These are phyloP conservation scores for Tricholoma saponaceum DNA, from an alignment of 768 basidiomycete species.

Conservation along the genomic window DNA sequence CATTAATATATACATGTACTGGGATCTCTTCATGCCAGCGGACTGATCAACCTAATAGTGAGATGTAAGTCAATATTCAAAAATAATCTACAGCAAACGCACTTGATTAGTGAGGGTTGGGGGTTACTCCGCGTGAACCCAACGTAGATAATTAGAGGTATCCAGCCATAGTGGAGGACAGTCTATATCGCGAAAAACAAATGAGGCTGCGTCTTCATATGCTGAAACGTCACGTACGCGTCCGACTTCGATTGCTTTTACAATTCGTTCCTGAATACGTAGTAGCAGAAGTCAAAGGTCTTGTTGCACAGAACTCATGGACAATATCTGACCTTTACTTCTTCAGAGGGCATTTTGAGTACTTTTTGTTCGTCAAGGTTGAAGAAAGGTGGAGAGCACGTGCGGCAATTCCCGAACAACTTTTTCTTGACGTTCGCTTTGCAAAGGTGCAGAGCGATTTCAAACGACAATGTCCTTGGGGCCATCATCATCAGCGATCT, in stretches of 20 bases:
- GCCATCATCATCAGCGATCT: slow-evolving; percentile 46
- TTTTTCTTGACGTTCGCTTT: slow-evolving; percentile 22
- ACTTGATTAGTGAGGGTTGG: slow-evolving; percentile 95
- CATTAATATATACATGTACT: slow-evolving; percentile 24
- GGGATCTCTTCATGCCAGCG: slow-evolving; percentile 66
- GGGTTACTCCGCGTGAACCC: slow-evolving; percentile 92
- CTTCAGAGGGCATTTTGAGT: slow-evolving; percentile 77
- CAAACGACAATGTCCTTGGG: slow-evolving; percentile 41
- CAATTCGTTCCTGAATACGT: slow-evolving; percentile 66
- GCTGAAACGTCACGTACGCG: slow-evolving; percentile 50
- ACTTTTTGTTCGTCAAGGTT: slow-evolving; percentile 12
- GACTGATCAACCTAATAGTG: slow-evolving; percentile 77
- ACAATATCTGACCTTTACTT: slow-evolving; percentile 64
- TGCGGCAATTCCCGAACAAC: slow-evolving; percentile 36
- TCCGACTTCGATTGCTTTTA: slow-evolving; percentile 74
- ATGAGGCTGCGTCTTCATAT: not conserved
- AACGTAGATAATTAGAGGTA: slow-evolving; percentile 93
- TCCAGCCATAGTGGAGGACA: slow-evolving; percentile 92
- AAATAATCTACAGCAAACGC: slow-evolving; percentile 27
- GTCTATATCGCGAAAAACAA: slow-evolving; percentile 47
- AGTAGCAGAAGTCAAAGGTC: not conserved
- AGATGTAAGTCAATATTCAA: slow-evolving; percentile 5
- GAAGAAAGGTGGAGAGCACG: slow-evolving; percentile 17
- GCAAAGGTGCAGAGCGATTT: not conserved
- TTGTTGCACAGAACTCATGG: slow-evolving; percentile 7